Conservation (phyloP, 2,329 filamentous ascomycete species). For the Tolypocladium paradoxum region DNA sequence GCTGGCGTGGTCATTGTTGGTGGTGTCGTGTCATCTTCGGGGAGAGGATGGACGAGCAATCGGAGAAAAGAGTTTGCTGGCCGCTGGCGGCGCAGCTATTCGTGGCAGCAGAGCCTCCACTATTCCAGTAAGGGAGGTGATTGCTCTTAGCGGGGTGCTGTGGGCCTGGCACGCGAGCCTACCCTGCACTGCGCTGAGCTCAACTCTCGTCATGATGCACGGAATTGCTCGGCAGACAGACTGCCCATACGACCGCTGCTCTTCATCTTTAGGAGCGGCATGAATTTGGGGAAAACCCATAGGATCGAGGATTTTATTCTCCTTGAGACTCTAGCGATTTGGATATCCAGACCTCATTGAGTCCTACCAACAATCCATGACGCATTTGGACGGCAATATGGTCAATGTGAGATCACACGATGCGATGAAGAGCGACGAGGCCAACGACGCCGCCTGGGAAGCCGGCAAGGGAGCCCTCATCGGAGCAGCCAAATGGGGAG, state of each 20-base stretch:
- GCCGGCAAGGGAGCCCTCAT: conserved; percentile 54
- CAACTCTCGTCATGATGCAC: neutral
- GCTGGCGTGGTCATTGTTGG: conserved; percentile 18
- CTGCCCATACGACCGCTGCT: neutral
- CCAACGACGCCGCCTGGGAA: conserved; percentile 60
- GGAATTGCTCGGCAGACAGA: neutral
- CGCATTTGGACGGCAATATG: neutral
- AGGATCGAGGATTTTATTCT: neutral
- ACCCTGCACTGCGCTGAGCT: neutral
- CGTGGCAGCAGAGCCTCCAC: neutral
- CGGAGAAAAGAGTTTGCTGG: conserved; percentile 8
- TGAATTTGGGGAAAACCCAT: too few species aligned
- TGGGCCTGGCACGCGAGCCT: neutral
- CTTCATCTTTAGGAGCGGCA: neutral
- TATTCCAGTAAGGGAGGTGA: conserved; percentile 9
- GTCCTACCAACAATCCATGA: neutral
- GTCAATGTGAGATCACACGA: conserved; percentile 39
- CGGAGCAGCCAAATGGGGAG: conserved; percentile 64
- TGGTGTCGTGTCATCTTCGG: conserved; percentile 24
- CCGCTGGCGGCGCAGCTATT: neutral
- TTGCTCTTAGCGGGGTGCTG: conserved; percentile 7
- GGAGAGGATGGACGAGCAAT: conserved; percentile 7
- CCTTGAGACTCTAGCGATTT: neutral
- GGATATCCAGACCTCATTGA: neutral
- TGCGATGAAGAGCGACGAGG: conserved; percentile 53